Evolutionary conservation across 495 filamentous ascomycete genomes (phyloP).

Genomic region (Trichoderma erinaceum): DNA sequence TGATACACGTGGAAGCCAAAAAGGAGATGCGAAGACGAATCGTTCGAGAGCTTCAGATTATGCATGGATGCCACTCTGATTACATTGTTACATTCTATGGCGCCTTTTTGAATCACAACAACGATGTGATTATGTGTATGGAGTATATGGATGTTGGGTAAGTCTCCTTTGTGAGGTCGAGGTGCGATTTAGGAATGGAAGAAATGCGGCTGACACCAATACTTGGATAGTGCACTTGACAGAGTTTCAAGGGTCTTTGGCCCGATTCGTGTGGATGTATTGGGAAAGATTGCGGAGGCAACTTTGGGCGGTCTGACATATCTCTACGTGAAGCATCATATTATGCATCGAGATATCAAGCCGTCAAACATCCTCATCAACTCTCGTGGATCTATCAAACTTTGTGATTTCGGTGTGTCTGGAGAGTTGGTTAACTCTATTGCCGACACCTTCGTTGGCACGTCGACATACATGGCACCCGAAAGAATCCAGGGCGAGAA

Average conservation of each 20-base stretch:
- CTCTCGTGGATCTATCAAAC: conserved; percentile 87
- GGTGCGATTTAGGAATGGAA: neutral
- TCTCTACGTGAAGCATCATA: conserved; percentile 86
- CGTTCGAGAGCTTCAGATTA: conserved; percentile 91
- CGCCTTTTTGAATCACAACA: conserved; percentile 88
- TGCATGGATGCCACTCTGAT: conserved; percentile 94
- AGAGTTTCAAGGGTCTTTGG: conserved; percentile 90
- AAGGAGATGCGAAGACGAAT: conserved; percentile 94
- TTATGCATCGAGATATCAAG: conserved; percentile 99
- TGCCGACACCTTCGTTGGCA: conserved; percentile 95
- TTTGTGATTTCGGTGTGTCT: conserved; percentile 97
- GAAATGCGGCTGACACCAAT: conserved; percentile 4
- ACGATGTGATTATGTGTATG: conserved; percentile 99
- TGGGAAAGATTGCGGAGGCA: conserved; percentile 98
- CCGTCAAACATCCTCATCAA: conserved; percentile 96
- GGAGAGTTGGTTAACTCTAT: conserved; percentile 95
- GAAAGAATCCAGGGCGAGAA: conserved; percentile 94
- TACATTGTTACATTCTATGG: conserved; percentile 97
- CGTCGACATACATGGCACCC: conserved; percentile 97
- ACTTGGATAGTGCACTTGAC: conserved; percentile 70
- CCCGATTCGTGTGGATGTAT: conserved; percentile 91
- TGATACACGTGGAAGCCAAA: conserved; percentile 97
- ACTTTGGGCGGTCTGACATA: conserved; percentile 92
- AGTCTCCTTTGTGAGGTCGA: conserved; percentile 24
- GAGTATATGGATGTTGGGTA: conserved; percentile 99